Percentiles rank a stretch among this genome's conserved stretches.
Evolutionary conservation across 345 rosid genomes (phyloP).

Genomic region (Pugionium cornutum): DNA sequence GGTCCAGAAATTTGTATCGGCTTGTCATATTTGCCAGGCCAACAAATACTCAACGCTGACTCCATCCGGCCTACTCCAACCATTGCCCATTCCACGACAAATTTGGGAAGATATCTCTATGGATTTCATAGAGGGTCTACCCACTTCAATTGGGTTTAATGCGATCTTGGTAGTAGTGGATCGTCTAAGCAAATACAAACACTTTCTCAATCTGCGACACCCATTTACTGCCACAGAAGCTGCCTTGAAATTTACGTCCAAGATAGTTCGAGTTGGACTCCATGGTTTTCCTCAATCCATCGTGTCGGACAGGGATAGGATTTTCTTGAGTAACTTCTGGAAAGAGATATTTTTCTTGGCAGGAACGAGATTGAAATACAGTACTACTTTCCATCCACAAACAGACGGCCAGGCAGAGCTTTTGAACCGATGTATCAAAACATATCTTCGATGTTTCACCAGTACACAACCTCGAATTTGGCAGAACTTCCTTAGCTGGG

Average conservation of each 20-base stretch:
- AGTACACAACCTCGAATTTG: not conserved
- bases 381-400: not conserved
- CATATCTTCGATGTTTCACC: not conserved
- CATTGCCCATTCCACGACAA: not conserved
- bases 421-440: not conserved
- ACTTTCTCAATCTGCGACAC: not conserved
- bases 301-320: not conserved
- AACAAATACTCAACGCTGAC: not conserved
- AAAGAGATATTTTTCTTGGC: accelerated
- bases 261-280: not conserved
- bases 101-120: not conserved
- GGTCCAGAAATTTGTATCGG: not conserved
- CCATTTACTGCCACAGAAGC: not conserved
- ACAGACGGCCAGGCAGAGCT: not conserved
- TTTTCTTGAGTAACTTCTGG: not conserved
- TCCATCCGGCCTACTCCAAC: not conserved
- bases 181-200: not conserved
- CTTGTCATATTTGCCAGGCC: not conserved
- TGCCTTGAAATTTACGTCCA: not conserved
- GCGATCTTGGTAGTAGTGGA: not conserved
- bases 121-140: not conserved
- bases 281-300: not conserved
- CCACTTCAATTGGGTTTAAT: not conserved
- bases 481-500: not conserved
- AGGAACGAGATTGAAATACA: not conserved